Percentiles rank a stretch among this genome's conserved stretches.
These are phyloP conservation scores for Endothia cerciana DNA, from an alignment of 2,329 filamentous ascomycete genomes.

Conservation along the genomic window DNA sequence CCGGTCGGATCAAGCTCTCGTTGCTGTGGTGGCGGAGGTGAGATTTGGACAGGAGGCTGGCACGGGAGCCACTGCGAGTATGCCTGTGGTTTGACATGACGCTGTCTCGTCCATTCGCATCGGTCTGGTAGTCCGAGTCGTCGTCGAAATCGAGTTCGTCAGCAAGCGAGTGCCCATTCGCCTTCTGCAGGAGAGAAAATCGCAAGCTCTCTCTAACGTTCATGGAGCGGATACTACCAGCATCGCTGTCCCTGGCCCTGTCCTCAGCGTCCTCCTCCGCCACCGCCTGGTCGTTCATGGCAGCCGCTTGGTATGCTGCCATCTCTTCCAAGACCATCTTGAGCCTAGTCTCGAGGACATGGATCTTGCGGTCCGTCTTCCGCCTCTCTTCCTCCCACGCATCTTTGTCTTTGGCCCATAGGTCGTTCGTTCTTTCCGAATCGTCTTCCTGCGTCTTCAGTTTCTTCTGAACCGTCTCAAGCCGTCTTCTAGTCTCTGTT, in stretches of 20 bases:
- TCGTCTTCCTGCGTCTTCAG: constrained; percentile 82
- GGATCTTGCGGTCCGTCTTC: constrained; percentile 79
- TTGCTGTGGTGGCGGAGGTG: constrained; percentile 62
- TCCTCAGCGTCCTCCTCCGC: constrained; percentile 58
- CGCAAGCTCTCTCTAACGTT: constrained; percentile 74
- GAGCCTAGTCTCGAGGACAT: constrained; percentile 86
- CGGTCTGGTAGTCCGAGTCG: constrained; percentile 72
- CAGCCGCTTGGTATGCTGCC: constrained; percentile 64
- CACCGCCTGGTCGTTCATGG: constrained; percentile 42
- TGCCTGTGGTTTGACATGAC: constrained; percentile 57
- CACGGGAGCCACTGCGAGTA: constrained; percentile 59
- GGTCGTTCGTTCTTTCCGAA: constrained; percentile 72
- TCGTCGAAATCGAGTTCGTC: constrained; percentile 90
- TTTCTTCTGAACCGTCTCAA: constrained; percentile 80
- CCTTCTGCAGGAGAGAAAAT: constrained; percentile 71
- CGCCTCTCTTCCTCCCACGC: constrained; percentile 83
- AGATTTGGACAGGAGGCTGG: constrained; percentile 54
- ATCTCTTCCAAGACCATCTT: constrained; percentile 87
- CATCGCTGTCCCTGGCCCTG: constrained; percentile 67
- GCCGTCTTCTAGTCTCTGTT: constrained; percentile 72
- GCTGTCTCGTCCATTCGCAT: constrained; percentile 71
- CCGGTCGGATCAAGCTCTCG: constrained; percentile 60
- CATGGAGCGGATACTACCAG: constrained; percentile 72
- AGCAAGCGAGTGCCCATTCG: constrained; percentile 76
- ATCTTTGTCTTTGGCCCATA: constrained; percentile 85